Evolutionary conservation across 2,329 filamentous ascomycete genomes (phyloP), one percentile per base, ranked within the genome.

Genomic region (Diaporthe citriasiana): DNA sequence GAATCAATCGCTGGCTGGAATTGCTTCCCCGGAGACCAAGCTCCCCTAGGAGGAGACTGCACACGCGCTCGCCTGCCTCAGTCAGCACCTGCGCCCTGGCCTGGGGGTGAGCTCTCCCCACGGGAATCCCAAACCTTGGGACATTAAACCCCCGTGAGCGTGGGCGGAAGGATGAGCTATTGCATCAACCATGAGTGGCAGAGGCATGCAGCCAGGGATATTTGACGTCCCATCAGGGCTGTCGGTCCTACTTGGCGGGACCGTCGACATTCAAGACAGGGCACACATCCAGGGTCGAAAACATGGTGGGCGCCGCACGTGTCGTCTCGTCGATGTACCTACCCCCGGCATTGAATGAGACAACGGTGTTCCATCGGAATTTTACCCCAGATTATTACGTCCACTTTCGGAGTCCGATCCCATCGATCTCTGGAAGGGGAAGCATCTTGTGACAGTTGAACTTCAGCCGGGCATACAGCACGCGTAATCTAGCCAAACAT

Each of bases 301-400:
- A 22, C 45, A 50, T 33, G 15, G 9, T 22, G 17, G 40, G 9
- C 27, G 30, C 60, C 30, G 60, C 63, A 51, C 63, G 63, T 66
- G 63, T 66, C 30, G 25, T 30, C 6, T 27, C 45, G 63, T 22
- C 45, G 3, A 50, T 51, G 45, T 66, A 35, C 22, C 30, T 51
- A 13, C 30, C 60, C 60, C 60, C 22, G 30, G 45, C 30, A 51
- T 51, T 47, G 27, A 17, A 35, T 50, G 60, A 66, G 42, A 66
- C 60, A 42, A 50, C 30, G 60, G 45, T 30, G 30, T 45, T 13
- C n/a, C 1, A 6, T 51, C 45, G 6, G 40, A 9, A n/a, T 27
- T 42, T 66, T 66, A 66, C 63, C 63, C 63, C 63, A 38, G 45
- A 27, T 66, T 66, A 35, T 65, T 25, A 51, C 33, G 15, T 19